Evolutionary conservation across 768 basidiomycete genomes (phyloP).

Genomic region (Trametes elegans): DNA sequence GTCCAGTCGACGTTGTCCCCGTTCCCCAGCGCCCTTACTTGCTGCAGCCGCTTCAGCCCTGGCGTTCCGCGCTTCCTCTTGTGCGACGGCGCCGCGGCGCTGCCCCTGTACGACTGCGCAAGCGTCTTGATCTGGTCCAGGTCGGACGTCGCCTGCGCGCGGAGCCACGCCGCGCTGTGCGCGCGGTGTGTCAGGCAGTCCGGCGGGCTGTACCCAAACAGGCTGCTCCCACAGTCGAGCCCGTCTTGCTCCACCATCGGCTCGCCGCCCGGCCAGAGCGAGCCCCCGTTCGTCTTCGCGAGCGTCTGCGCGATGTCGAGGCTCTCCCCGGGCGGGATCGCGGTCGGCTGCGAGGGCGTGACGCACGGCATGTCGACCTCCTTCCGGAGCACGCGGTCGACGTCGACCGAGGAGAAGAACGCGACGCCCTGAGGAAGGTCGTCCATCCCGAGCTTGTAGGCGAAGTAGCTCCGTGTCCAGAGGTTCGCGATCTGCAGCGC

Average conservation of each 20-base stretch:
- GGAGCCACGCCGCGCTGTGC: constrained; percentile 59
- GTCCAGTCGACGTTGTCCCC: constrained; percentile 25
- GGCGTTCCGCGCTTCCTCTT: constrained; percentile 19
- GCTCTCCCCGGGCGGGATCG: constrained; percentile 87
- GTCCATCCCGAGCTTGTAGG: constrained; percentile 92
- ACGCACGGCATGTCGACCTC: constrained; percentile 96
- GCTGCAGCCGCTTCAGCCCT: constrained; percentile 14
- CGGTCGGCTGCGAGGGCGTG: constrained; percentile 84
- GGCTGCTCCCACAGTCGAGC: constrained; percentile 30
- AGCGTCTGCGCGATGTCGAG: constrained; percentile 69
- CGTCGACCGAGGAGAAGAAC: constrained; percentile 95
- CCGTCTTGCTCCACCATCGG: constrained; percentile 45
- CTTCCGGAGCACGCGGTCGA: constrained; percentile 88
- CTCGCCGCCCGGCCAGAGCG: constrained; percentile 57
- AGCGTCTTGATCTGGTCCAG: constrained; percentile 70
- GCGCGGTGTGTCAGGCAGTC: constrained; percentile 70
- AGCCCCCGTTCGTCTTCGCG: constrained; percentile 65
- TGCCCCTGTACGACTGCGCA: constrained; percentile 45
- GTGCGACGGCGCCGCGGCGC: constrained; percentile 31
- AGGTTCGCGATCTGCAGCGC: constrained; percentile 94
- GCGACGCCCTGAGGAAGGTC: constrained; percentile 94
- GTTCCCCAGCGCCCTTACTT: constrained; percentile 18
- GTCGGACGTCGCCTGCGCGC: constrained; percentile 74
- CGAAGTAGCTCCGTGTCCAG: constrained; percentile 92
- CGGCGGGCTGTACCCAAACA: constrained; percentile 52